Base-by-base conservation (phyloP, 768 basidiomycete genomes). In the Podaxis sp. region DNA sequence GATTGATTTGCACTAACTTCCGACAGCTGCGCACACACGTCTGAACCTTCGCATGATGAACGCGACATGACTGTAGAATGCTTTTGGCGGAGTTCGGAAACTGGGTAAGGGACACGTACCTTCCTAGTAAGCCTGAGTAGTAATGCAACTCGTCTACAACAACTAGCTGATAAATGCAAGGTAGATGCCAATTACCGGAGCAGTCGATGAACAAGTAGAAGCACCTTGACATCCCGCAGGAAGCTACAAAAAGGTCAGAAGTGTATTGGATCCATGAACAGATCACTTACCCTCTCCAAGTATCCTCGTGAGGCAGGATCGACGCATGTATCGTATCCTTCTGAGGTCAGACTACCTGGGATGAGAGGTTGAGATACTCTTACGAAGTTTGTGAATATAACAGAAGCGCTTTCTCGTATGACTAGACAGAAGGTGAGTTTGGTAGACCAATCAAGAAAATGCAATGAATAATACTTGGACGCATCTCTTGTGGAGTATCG, bases 381-480 rank as follows among this genome's bases (percentile, higher is more conserved):
- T 67, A 90, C 91, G 67, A 95, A 94, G 70, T 96, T 96, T 4
- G 94, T 95, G 69, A 96, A 90, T 56, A 96, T 89, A 24, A 94
- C 84, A 0, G 90, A 91, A 0, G 88, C 87, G 1, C 76, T 84
- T 56, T 88, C 86, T 50, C 95, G 84, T 60, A 95, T 88, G 17
- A 73, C 89, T 90, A 40, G 54, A 51, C 26, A 54, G n/a, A 8
- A 46, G 24, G 41, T 51, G 10, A 41, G 56, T 15, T 20, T 20
- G 15, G n/a, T 20, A 52, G 28, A 4, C 15, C 4, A 17, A 51
- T 36, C 7, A 37, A 30, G 46, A 65, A 11, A 26, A 7, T 49
- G 15, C 37, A 36, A 12, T 24, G 66, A 75, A 53, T 62, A 89
- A 53, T 62, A 90, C 91, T 80, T 65, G 80, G 74, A 56, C 94